Conservation (phyloP, 768 basidiomycete species). For the Leccinum arenicola region DNA sequence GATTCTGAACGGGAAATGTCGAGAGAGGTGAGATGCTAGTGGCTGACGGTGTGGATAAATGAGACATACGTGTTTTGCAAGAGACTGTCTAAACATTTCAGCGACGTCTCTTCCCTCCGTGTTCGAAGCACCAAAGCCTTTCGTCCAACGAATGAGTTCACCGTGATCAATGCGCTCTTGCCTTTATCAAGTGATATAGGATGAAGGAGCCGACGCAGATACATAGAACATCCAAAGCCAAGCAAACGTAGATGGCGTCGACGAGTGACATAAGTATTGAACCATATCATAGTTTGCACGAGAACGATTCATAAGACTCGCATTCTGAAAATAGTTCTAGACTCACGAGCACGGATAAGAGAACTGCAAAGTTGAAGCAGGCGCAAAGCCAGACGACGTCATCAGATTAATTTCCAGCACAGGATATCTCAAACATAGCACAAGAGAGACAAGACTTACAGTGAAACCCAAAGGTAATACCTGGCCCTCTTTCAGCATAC, state of each 20-base stretch:
- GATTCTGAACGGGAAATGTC: constrained; percentile 45
- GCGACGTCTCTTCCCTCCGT: constrained; percentile 93
- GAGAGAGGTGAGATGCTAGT: not conserved
- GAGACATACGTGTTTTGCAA: constrained; percentile 67
- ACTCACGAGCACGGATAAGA: constrained; percentile 92
- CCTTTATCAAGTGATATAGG: constrained; percentile 37
- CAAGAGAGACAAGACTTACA: constrained; percentile 45
- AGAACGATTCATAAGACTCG: not conserved
- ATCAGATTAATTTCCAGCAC: not conserved
- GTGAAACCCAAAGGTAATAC: constrained; percentile 89
- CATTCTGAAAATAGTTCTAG: not conserved
- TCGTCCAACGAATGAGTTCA: constrained; percentile 97
- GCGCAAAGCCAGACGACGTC: not conserved
- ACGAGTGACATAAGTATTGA: not conserved
- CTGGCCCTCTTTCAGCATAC: constrained; percentile 49
- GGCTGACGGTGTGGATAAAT: not conserved
- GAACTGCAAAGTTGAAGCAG: constrained; percentile 52
- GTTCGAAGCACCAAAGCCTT: constrained; percentile 90
- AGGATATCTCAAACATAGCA: not conserved
- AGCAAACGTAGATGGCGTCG: not conserved
- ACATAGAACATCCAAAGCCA: not conserved
- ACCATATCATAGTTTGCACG: not conserved
- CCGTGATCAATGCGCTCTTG: constrained; percentile 94
- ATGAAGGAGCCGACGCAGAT: not conserved
- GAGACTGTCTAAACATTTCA: constrained; percentile 83